A percentile compares a stretch with the other conserved stretches of the same genome.
Conservation (phyloP, 2,329 filamentous ascomycete species). For the Pyrenochaeta sp. region DNA sequence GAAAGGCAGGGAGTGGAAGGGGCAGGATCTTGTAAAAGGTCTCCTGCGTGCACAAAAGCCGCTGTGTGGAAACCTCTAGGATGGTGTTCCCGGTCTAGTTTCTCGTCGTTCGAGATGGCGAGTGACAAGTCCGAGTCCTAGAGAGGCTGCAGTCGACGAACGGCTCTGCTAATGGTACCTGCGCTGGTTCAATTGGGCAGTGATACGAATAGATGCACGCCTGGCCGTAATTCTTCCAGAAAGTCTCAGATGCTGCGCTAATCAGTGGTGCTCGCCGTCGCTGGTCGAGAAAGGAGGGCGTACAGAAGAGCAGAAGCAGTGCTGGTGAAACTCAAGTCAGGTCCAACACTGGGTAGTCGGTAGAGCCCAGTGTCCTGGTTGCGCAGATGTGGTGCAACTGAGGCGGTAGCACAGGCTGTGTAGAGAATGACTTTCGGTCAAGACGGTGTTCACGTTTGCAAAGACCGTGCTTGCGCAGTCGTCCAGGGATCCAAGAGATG, state of each 20-base stretch:
- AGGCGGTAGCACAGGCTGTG: conserved; percentile 48
- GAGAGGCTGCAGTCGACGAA: conserved; percentile 34
- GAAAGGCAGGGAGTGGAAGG: conserved; percentile 40
- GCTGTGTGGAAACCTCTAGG: conserved; percentile 33
- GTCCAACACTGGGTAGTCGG: conserved; percentile 46
- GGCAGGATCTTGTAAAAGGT: conserved; percentile 41
- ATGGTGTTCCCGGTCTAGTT: conserved; percentile 40
- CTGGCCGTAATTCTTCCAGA: conserved; percentile 53
- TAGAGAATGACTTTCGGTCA: conserved; percentile 43
- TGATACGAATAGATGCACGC: conserved; percentile 55
- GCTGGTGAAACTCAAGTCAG: conserved; percentile 45
- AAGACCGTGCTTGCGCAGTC: conserved; percentile 38
- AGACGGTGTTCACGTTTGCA: conserved; percentile 35
- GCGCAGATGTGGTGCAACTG: conserved; percentile 57
- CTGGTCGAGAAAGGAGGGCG: conserved; percentile 48
- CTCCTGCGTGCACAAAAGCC: conserved; percentile 36
- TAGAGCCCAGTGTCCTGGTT: conserved; percentile 55
- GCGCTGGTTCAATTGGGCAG: conserved; percentile 43
- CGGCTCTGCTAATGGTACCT: conserved; percentile 46
- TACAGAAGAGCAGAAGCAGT: conserved; percentile 49
- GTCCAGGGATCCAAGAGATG: conserved; percentile 28
- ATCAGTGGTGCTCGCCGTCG: conserved; percentile 48
- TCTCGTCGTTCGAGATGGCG: conserved; percentile 37
- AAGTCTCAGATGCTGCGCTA: conserved; percentile 49
- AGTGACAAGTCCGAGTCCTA: conserved; percentile 35